Evolutionary conservation across 805 yeast species (phyloP).

Genomic region (Torulaspora delbrueckii): DNA sequence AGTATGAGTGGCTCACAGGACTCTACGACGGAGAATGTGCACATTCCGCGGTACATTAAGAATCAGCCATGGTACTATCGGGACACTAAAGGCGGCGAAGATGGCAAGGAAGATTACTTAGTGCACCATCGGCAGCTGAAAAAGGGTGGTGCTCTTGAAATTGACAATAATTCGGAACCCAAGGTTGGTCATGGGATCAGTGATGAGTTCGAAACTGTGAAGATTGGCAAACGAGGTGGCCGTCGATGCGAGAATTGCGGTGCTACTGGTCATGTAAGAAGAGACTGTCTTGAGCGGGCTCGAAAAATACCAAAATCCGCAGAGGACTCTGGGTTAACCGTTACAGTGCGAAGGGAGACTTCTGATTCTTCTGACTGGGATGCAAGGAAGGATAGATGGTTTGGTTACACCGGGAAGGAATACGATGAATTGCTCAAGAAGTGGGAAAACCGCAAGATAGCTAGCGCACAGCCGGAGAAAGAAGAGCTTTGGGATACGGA

Average conservation of each 20-base stretch:
- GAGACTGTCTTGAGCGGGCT: slow-evolving; percentile 59
- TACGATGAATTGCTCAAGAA: slow-evolving; percentile 48
- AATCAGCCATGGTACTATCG: slow-evolving; percentile 34
- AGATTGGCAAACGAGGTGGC: slow-evolving; percentile 28
- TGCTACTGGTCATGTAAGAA: slow-evolving; percentile 42
- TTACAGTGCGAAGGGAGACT: slow-evolving; percentile 18
- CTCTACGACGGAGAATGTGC: slow-evolving; percentile 16
- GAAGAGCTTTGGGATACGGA: slow-evolving; percentile 37
- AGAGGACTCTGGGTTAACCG: slow-evolving; percentile 23
- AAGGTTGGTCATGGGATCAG: slow-evolving; percentile 52
- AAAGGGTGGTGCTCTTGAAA: slow-evolving; percentile 37
- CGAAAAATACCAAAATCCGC: slow-evolving; percentile 34
- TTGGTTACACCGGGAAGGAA: slow-evolving; percentile 63
- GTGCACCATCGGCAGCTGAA: slow-evolving; percentile 49
- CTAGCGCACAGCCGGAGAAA: slow-evolving; percentile 10
- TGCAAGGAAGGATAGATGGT: slow-evolving; percentile 75
- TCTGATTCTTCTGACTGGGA: slow-evolving; percentile 46
- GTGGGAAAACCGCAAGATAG: slow-evolving; percentile 40
- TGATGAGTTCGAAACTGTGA: slow-evolving; percentile 39
- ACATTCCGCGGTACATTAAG: slow-evolving; percentile 32
- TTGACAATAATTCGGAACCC: slow-evolving; percentile 47
- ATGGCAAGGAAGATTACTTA: slow-evolving; percentile 40
- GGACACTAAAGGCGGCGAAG: slow-evolving; percentile 17
- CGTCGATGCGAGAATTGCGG: slow-evolving; percentile 56
- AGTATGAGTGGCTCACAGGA: not conserved